Percentiles rank a stretch among this genome's conserved stretches.
These are phyloP conservation scores for Coemansia guatemalensis DNA, from an alignment of 192 early-diverging fungal species.

Conservation along the genomic window DNA sequence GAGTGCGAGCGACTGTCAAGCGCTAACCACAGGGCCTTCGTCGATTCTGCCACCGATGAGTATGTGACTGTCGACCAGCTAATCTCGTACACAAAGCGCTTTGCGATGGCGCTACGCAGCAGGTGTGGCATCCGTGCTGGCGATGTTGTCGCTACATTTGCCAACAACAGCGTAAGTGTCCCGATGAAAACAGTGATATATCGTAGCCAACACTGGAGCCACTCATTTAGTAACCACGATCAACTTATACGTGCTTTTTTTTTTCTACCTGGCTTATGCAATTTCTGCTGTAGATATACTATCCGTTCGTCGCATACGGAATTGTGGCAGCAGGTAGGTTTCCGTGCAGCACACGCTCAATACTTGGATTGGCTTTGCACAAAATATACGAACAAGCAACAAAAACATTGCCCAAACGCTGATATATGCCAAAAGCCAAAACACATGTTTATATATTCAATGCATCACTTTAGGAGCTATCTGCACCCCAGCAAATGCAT, in stretches of 20 bases:
- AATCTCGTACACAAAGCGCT: conserved; percentile 7
- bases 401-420: too few species aligned
- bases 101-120: conserved; percentile 27
- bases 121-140: conserved; percentile 60
- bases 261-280: conserved; percentile 40
- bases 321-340: conserved; percentile 57
- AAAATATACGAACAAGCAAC: too few species aligned
- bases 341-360: too few species aligned
- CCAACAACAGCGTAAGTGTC: conserved; percentile 32
- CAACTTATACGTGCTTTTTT: too few species aligned
- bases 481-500: conserved; percentile 75
- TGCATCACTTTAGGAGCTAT: conserved; percentile 25
- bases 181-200: conserved; percentile 1
- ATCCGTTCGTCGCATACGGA: conserved; percentile 65
- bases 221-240: too few species aligned
- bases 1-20: conserved; percentile 13
- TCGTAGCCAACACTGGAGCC: background rate
- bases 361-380: too few species aligned
- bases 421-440: too few species aligned
- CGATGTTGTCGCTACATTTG: conserved; percentile 64
- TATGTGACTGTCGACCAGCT: conserved; percentile 22
- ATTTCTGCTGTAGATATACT: conserved; percentile 62
- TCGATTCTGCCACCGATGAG: conserved; percentile 29
- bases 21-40: conserved; percentile 28
- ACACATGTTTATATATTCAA: too few species aligned